Percentiles rank a stretch among this genome's conserved stretches.
phyloP scores from a whole-genome alignment of 2,329 filamentous ascomycete genomes.

The Xylariaceae sp. region DNA sequence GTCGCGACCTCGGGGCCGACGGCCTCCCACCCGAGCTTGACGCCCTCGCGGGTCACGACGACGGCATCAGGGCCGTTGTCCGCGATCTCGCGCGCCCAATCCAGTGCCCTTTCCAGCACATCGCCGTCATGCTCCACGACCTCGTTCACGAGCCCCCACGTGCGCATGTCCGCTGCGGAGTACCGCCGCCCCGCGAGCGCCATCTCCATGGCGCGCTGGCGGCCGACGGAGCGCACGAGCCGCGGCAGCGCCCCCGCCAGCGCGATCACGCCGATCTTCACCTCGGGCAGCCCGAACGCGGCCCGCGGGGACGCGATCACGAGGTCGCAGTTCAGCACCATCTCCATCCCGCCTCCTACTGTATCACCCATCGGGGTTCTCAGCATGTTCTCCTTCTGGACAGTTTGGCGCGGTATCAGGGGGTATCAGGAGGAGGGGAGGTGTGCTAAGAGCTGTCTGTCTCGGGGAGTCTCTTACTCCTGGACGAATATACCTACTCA shows the following conservation, averaged over 20 bases:
- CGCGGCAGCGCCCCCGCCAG: conserved; percentile 72
- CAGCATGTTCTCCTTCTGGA: too few relatives aligned
- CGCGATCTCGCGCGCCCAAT: conserved; percentile 63
- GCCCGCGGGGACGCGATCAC: conserved; percentile 63
- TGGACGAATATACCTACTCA: too few relatives aligned
- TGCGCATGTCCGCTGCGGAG: conserved; percentile 58
- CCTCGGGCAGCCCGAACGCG: conserved; percentile 71
- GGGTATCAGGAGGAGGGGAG: too few relatives aligned
- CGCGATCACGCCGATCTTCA: conserved; percentile 70
- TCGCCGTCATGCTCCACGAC: conserved; percentile 49
- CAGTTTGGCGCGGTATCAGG: too few relatives aligned
- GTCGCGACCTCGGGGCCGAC: conserved; percentile 67
- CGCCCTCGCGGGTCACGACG: conserved; percentile 71
- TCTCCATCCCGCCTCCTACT: conserved; percentile 79
- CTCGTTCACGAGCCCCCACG: conserved; percentile 72
- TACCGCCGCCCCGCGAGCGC: conserved; percentile 66
- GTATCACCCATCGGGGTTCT: too few relatives aligned
- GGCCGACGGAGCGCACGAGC: conserved; percentile 65
- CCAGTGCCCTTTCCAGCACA: conserved; percentile 61
- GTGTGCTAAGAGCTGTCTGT: too few relatives aligned
- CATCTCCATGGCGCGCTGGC: conserved; percentile 72
- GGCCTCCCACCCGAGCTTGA: conserved; percentile 74
- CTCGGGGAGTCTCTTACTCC: too few relatives aligned
- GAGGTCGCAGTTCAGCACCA: conserved; percentile 73
- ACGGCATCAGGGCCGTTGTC: conserved; percentile 75